Conservation (phyloP, 345 rosid genomes). For the Arabidopsis suecica region DNA sequence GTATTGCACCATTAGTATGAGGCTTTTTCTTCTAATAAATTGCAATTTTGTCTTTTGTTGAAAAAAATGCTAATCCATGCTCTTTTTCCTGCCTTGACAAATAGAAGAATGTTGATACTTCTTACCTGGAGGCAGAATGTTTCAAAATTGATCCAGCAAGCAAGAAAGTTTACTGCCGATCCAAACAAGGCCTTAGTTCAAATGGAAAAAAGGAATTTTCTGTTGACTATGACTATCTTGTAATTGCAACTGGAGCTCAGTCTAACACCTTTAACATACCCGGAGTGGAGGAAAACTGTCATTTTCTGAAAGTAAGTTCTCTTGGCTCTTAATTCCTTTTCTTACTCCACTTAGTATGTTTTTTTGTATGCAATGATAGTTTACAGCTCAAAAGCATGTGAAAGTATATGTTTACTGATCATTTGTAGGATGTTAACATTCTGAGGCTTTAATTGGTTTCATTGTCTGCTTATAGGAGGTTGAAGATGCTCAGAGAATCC, state of each 20-base stretch:
- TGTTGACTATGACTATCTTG: slow-evolving; percentile 89
- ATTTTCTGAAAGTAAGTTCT: slow-evolving; percentile 83
- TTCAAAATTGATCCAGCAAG: slow-evolving; percentile 77
- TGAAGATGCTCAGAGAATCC: slow-evolving; percentile 95
- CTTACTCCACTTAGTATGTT: neutral
- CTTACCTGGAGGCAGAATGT: slow-evolving; percentile 90
- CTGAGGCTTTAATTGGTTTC: slow-evolving; percentile 10
- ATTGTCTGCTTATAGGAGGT: slow-evolving; percentile 67
- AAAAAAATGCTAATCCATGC: neutral
- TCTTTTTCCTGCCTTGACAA: slow-evolving; percentile 22
- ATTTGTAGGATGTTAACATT: neutral
- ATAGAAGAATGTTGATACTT: slow-evolving; percentile 60
- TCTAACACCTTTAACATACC: slow-evolving; percentile 96
- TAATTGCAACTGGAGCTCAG: slow-evolving; percentile 94
- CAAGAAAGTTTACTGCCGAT: slow-evolving; percentile 81
- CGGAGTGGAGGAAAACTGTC: slow-evolving; percentile 89
- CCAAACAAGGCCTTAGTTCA: slow-evolving; percentile 49
- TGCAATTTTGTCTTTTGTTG: neutral
- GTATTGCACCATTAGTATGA: slow-evolving; percentile 2
- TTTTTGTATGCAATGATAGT: slow-evolving; percentile 6
- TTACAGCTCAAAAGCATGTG: neutral
- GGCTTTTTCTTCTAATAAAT: slow-evolving; percentile 2
- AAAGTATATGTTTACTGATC: slow-evolving; percentile 8
- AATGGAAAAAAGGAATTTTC: slow-evolving; percentile 73
- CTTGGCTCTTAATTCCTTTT: neutral